phyloP scores from a whole-genome alignment of 2,329 filamentous ascomycete species.

The Drechslera avenae region DNA sequence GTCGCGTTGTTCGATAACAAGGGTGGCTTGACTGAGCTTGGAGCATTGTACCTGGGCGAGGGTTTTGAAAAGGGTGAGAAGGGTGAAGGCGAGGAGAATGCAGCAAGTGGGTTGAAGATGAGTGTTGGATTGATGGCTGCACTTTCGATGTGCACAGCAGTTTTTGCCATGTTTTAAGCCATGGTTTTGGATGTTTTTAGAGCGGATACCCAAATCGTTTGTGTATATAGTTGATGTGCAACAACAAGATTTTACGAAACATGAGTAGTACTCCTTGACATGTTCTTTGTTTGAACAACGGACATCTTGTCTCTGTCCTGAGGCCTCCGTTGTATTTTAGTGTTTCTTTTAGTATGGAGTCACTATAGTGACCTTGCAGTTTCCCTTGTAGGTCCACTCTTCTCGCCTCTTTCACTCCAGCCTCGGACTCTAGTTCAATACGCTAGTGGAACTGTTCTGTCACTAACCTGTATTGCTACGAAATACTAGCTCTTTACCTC shows the following conservation, averaged over 20 bases:
- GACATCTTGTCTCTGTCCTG: too few relatives aligned
- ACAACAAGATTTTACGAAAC: neutral
- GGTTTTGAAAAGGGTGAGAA: conserved; percentile 40
- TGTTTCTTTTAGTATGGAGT: too few relatives aligned
- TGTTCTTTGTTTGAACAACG: too few relatives aligned
- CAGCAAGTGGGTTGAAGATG: conserved; percentile 13
- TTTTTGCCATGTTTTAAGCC: conserved; percentile 5
- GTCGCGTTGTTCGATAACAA: conserved; percentile 42
- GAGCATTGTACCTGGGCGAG: conserved; percentile 41
- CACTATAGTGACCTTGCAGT: too few relatives aligned
- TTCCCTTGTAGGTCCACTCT: too few relatives aligned
- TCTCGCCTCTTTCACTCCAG: too few relatives aligned
- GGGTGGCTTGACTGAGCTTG: conserved; percentile 40
- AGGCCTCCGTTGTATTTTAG: too few relatives aligned
- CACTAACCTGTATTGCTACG: too few relatives aligned
- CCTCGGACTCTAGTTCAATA: too few relatives aligned
- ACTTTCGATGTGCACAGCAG: conserved; percentile 3
- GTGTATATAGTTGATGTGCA: neutral
- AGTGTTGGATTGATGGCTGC: conserved; percentile 19
- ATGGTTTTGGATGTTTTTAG: neutral
- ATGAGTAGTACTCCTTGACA: too few relatives aligned
- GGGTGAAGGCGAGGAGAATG: conserved; percentile 30
- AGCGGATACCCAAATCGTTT: conserved; percentile 3
- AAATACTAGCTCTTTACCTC: too few relatives aligned
- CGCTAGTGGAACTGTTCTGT: too few relatives aligned